Base-by-base conservation (phyloP, 441 rosid species). In the Populus hybrid region DNA sequence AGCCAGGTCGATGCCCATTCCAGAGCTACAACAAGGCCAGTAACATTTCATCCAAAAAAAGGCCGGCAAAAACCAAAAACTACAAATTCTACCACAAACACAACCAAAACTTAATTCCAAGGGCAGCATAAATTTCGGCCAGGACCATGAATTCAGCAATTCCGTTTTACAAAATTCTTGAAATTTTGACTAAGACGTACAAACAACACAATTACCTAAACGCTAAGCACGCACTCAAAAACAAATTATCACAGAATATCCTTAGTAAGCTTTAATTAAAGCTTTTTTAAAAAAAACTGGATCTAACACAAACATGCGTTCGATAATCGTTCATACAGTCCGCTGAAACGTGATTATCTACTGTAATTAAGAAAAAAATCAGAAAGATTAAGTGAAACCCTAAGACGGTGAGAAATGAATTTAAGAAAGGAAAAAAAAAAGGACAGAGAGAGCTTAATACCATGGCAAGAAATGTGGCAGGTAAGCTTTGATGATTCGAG, bases 401-500 rank as follows among this genome's bases (percentile, higher is more conserved):
- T 66, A 78, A 33, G 38, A 40, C 26, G 1, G 45, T 26, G 12
- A 18, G 69, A 2, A 64, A 9, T 64, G 14, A 24, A 64, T 11
- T 28, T 64, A n/a, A 69, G 72, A 2, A 18, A 1, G 21, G 8
- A n/a, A 65, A 24, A 72, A 50, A 10, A 69, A 2, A 23, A 28
- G 23, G 65, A 64, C 3, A 63, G 71, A 29, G 31, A 29, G 2
- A 61, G 11, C 56, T 3, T 14, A 3, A 45, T 74, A 78, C 81
- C 81, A 78, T 78, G 4, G 69, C 29, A 33, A 61, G 33, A 28
- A 67, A 21, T 28, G 74, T 71, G 16, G 21, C 53, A 12, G 75
- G 53, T n/a, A 28, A 42, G 68, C 56, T 26, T 1, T 50, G 33
- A 0, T 3, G 68, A 72, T 38, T 33, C 33, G 10, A 23, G 72